Base-by-base conservation (phyloP, 192 early-diverging fungal species). In the Gaertneriomyces semiglobifer region DNA sequence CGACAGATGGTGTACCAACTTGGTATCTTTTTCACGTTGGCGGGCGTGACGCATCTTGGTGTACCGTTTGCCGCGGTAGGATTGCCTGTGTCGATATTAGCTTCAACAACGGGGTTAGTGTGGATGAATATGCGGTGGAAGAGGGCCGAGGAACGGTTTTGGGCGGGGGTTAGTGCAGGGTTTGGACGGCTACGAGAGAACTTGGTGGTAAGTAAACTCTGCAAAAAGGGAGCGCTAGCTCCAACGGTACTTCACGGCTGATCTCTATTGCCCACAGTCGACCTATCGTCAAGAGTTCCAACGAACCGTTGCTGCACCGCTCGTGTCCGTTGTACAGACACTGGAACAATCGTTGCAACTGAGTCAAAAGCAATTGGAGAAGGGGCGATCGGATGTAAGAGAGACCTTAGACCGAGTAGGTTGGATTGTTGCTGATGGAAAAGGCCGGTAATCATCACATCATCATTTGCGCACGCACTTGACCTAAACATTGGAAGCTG, bases 211-310 rank as follows among this genome's bases (percentile, higher is more conserved):
- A 25, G 73, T 59, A n/a, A 33, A 4, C 53, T 19, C 7, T 38
- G 3, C 55, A 3, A 57, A 0, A 11, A 9, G 14, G 16, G n/a
- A 4, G 57, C 5, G 12, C 1, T 3, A 12, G 56, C 44, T 14
- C 2, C 44, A 33, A 33, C 25, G 50, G 5, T 52, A 4, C 4
- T 5, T 52, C 20, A 18, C 6, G 48, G 20, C 50, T 18, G n/a
- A 52, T 20, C 20, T 52, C 20, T 6, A 20, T 16, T 25, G 40
- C 5, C 14, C 38, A 16, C 53, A 77, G 75, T 47, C 63, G 7
- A 47, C 66, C 12, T 79, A 79, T 46, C 61, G 69, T 25, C 47
- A 67, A n/a, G 73, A 79, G 45, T 75, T 79, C 50, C 66, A 58
- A 9, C 57, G 68, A 9, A 74, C 73, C n/a, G 73, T 69, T 7